These are phyloP conservation scores for Berberis thunbergii DNA, from an alignment of 164 flowering plant genomes.

Conservation along the genomic window DNA sequence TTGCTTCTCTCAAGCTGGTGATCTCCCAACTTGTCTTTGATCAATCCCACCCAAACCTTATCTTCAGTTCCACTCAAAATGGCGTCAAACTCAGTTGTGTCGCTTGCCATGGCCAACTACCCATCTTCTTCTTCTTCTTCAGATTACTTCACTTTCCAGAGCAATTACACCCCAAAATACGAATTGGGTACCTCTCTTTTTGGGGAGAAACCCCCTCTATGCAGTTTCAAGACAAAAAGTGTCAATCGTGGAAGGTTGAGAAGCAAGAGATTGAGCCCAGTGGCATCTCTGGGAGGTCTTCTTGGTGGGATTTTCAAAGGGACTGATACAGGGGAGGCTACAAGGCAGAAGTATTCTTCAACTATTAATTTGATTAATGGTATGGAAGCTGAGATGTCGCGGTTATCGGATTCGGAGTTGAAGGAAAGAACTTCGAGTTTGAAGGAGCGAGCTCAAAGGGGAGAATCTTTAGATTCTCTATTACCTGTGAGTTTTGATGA, in stretches of 20 bases:
- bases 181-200: conserved; percentile 13
- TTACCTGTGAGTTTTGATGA: conserved; percentile 56
- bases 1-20: too few species aligned
- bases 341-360: conserved; percentile 56
- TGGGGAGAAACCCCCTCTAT: conserved; percentile 5
- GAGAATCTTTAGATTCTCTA: conserved; percentile 74
- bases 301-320: conserved; percentile 72
- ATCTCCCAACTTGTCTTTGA: too few species aligned
- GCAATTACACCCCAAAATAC: conserved; percentile 11
- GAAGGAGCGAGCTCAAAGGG: conserved; percentile 50
- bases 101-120: conserved; percentile 6
- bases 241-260: conserved; percentile 11
- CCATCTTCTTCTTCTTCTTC: conserved; percentile 8
- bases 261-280: conserved; percentile 12
- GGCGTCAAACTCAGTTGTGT: conserved; percentile 18
- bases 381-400: conserved; percentile 45
- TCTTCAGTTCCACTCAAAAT: conserved; percentile 8
- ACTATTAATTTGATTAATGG: conserved; percentile 48
- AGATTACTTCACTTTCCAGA: conserved; percentile 7
- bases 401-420: conserved; percentile 59
- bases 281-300: conserved; percentile 50
- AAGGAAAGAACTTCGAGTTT: conserved; percentile 54
- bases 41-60: not conserved
- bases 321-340: conserved; percentile 70
- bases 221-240: conserved; percentile 8